phyloP scores from a whole-genome alignment of 1,284 basidiomycete genomes.

The Apiotrichum gamsii region DNA sequence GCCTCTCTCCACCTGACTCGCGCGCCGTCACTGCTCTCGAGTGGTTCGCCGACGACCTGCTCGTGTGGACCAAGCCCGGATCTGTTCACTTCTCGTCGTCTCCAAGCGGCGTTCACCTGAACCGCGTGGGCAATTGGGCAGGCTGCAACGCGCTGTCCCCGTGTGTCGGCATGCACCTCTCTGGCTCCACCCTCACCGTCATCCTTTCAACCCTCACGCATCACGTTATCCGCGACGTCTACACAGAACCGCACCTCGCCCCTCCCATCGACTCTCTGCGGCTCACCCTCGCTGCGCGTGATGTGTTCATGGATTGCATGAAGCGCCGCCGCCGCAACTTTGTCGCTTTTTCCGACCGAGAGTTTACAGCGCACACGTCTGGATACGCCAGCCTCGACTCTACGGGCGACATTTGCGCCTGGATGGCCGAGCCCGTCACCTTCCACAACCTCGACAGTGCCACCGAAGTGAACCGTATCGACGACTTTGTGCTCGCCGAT shows the following conservation, averaged over 20 bases:
- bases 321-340: constrained; percentile 6
- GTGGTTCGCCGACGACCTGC: constrained; percentile 27
- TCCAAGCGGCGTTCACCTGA: constrained; percentile 16
- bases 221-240: constrained; percentile 28
- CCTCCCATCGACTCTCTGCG: constrained; percentile 20
- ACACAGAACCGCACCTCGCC: constrained; percentile 22
- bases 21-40: constrained; percentile 24
- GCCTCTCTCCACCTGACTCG: constrained; percentile 15
- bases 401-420: constrained; percentile 20
- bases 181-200: constrained; percentile 20
- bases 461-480: constrained; percentile 29
- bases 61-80: constrained; percentile 37
- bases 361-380: constrained; percentile 18
- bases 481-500: constrained; percentile 28
- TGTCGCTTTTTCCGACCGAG: constrained; percentile 6
- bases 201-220: constrained; percentile 31
- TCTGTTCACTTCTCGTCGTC: constrained; percentile 31
- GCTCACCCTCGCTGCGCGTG: constrained; percentile 24
- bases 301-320: constrained; percentile 30
- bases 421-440: constrained; percentile 31
- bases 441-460: constrained; percentile 35
- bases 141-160: constrained; percentile 29
- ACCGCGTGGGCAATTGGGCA: constrained; percentile 39
- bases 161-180: constrained; percentile 31
- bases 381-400: constrained; percentile 22